Evolutionary conservation across 208 protist species (phyloP).

Genomic region (Trypanosoma lewisi): DNA sequence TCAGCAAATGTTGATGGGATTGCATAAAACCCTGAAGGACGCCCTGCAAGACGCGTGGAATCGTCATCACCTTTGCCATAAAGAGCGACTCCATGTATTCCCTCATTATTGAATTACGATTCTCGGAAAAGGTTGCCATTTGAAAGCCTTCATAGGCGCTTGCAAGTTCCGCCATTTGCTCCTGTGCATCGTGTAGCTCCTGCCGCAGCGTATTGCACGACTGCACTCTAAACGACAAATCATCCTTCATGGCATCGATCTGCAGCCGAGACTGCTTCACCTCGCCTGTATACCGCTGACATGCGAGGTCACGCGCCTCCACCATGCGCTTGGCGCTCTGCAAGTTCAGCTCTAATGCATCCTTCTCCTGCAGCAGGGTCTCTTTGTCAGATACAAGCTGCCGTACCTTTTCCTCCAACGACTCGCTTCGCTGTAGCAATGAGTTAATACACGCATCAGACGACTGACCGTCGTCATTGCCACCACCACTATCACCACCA

Average conservation of each 20-base stretch:
- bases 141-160: slow-evolving; percentile 28
- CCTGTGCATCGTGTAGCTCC: slow-evolving; percentile 48
- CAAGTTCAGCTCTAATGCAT: slow-evolving; percentile 43
- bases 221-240: slow-evolving; percentile 48
- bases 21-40: slow-evolving; percentile 27
- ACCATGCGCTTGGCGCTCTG: slow-evolving; percentile 31
- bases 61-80: slow-evolving; percentile 50
- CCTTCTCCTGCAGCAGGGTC: slow-evolving; percentile 37
- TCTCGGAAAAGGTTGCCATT: slow-evolving; percentile 3
- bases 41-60: slow-evolving; percentile 39
- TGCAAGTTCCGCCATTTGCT: slow-evolving; percentile 36
- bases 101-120: slow-evolving; percentile 15
- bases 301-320: slow-evolving; percentile 48
- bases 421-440: slow-evolving; percentile 35
- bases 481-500: slow-evolving; percentile 1
- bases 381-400: slow-evolving; percentile 33
- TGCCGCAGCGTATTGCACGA: slow-evolving; percentile 36
- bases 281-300: slow-evolving; percentile 45
- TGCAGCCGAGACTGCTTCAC: slow-evolving; percentile 39
- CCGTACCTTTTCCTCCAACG: slow-evolving; percentile 33
- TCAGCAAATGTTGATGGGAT: slow-evolving; percentile 34
- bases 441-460: slow-evolving; percentile 46
- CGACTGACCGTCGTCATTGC: slow-evolving; percentile 3
- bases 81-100: slow-evolving; percentile 43
- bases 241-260: slow-evolving; percentile 38